Conservation (phyloP, 768 basidiomycete genomes). For the Tricholoma matsutake region DNA sequence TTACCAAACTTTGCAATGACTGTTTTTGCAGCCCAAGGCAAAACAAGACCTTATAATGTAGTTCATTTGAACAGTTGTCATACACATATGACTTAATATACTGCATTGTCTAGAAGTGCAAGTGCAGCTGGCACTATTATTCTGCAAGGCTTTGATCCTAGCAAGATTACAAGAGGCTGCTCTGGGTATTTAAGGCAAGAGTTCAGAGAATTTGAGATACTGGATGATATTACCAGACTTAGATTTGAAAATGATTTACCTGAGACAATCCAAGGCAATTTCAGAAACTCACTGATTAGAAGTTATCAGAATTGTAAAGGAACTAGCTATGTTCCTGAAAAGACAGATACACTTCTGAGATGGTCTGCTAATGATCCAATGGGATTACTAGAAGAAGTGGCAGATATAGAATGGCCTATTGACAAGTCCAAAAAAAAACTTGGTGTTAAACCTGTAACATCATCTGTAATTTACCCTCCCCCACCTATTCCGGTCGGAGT, state of each 20-base stretch:
- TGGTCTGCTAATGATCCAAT: neutral
- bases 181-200: neutral
- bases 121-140: constrained; percentile 3
- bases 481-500: too few relatives aligned
- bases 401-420: neutral
- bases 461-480: too few relatives aligned
- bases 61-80: neutral
- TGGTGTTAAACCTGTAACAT: constrained; percentile 17
- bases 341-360: neutral
- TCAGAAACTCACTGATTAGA: constrained; percentile 15
- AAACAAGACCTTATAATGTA: neutral
- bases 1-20: neutral
- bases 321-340: neutral
- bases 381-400: neutral
- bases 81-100: neutral
- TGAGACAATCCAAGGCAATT: constrained; percentile 7
- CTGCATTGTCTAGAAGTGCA: constrained; percentile 2
- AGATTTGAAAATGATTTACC: neutral
- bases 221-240: neutral
- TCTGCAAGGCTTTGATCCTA: neutral
- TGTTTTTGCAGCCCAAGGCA: neutral
- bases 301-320: constrained; percentile 10
- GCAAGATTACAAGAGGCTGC: neutral
- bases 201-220: neutral
- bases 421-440: neutral